Conservation (phyloP, 495 filamentous ascomycete genomes). For the Podospora sp. region DNA sequence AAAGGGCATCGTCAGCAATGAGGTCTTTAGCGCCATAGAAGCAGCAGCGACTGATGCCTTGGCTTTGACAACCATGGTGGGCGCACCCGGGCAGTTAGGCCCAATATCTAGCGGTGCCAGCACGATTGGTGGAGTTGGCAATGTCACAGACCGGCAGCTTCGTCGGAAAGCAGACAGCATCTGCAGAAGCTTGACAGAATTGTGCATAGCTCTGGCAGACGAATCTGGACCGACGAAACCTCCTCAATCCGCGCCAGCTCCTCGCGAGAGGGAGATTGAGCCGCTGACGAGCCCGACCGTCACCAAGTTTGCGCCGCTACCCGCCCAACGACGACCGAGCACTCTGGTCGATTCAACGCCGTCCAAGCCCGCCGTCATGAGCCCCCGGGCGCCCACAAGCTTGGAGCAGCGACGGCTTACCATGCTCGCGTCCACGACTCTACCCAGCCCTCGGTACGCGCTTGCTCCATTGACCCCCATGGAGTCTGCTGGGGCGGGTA, state of each 20-base stretch:
- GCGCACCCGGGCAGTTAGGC: slow-evolving; percentile 60
- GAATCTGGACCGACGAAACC: slow-evolving; percentile 41
- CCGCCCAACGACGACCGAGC: slow-evolving; percentile 40
- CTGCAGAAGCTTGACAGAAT: slow-evolving; percentile 88
- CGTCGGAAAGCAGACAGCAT: slow-evolving; percentile 89
- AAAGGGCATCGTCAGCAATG: slow-evolving; percentile 63
- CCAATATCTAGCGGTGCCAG: slow-evolving; percentile 64
- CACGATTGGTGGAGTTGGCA: slow-evolving; percentile 60
- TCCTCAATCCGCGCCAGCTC: slow-evolving; percentile 35
- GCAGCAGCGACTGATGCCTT: slow-evolving; percentile 80
- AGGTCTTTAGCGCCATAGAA: slow-evolving; percentile 81
- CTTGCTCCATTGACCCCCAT: slow-evolving; percentile 34
- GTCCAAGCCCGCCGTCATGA: slow-evolving; percentile 44
- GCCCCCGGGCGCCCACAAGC: slow-evolving; percentile 66
- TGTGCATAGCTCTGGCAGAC: slow-evolving; percentile 84
- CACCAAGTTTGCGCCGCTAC: slow-evolving; percentile 38
- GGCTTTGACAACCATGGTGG: slow-evolving; percentile 71
- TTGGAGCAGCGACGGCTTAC: slow-evolving; percentile 73
- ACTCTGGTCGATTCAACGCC: slow-evolving; percentile 35
- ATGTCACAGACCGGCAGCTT: slow-evolving; percentile 77
- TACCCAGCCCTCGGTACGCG: slow-evolving; percentile 44
- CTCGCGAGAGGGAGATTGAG: slow-evolving; percentile 37
- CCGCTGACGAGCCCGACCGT: slow-evolving; percentile 39
- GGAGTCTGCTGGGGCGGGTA: slow-evolving; percentile 37
- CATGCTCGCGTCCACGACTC: slow-evolving; percentile 52